Evolutionary conservation across 225 moss, liverwort and hornwort genomes (phyloP).

Genomic region (Sphagnum contortum): DNA sequence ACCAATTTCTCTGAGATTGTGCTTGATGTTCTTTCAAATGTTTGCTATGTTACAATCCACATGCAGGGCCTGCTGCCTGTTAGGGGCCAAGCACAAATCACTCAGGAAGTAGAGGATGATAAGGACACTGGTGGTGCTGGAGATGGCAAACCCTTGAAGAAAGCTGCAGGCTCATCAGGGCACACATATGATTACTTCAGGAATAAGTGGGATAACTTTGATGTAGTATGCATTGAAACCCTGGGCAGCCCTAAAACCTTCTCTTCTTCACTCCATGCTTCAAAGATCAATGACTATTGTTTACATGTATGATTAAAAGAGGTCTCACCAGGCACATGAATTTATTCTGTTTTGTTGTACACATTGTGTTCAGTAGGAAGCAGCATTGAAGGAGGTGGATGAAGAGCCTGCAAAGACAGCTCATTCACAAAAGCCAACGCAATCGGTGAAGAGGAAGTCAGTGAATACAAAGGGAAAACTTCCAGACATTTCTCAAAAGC

Average conservation of each 20-base stretch:
- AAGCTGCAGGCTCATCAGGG: conserved; percentile 20
- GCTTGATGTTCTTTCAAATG: background rate
- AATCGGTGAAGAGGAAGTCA: conserved; percentile 31
- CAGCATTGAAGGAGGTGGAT: conserved; percentile 87
- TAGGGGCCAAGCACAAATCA: conserved; percentile 33
- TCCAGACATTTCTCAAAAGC: conserved; percentile 11
- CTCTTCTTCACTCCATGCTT: background rate
- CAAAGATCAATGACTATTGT: background rate
- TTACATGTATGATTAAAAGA: background rate
- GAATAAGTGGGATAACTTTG: conserved; percentile 93
- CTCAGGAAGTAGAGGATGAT: conserved; percentile 13
- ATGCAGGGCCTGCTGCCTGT: conserved; percentile 34
- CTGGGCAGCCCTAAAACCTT: background rate
- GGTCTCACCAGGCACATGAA: no score
- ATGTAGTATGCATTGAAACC: conserved; percentile 59
- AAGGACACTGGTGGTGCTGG: conserved; percentile 2
- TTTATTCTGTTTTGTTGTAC: conserved; percentile 16
- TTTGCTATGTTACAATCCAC: background rate
- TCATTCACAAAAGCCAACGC: conserved; percentile 42
- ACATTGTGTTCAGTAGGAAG: conserved; percentile 82
- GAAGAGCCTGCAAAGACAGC: conserved; percentile 38
- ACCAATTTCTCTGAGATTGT: no score
- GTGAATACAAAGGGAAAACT: conserved; percentile 14
- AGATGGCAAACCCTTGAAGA: conserved; percentile 12
- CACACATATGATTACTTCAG: conserved; percentile 71